Evolutionary conservation across 768 basidiomycete species (phyloP), one percentile per base, ranked within the genome.

Genomic region (Termitomyces sp.): DNA sequence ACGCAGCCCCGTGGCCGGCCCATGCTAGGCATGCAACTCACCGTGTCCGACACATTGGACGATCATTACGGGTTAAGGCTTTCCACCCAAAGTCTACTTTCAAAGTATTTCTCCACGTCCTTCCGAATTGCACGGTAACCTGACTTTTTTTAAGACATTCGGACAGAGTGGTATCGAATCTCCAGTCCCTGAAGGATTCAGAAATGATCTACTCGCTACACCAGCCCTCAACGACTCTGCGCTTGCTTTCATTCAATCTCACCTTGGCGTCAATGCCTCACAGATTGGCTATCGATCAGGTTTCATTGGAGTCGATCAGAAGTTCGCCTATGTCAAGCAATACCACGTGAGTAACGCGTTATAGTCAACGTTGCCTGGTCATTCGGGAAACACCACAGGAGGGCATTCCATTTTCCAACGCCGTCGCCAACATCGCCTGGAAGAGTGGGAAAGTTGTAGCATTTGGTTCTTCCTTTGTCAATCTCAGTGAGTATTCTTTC

Each of bases 351-450:
- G 67, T 60, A 17, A 34, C 15, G 5, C 20, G 32, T 25, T 11
- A 10, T 17, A 53, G 29, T 14, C 15, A 20, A 46, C 10, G 0
- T 38, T 25, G 50, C n/a, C 25, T 11, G 20, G 38, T 12, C 14
- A 5, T 36, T 15, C 32, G 29, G 51, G 60, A 25, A 42, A 12
- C 38, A 36, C 15, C 7, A 25, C 8, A 68, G 73, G 68, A 74
- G 31, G 70, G 67, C 32, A 63, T 75, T 31, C 66, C 69, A 1
- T 69, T 75, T 50, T 63, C 70, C 12, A 75, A 75, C 20, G 77
- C 77, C 6, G 79, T 80, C 6, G 79, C 77, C 20, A 80, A 80
- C 54, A 71, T 79, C 25, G 75, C 75, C 2, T 76, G 79, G 70
- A 76, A 74, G 65, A 67, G 70, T 31, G 74, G 71, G 61, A 75